Evolutionary conservation across 306 rosid species (phyloP).

Genomic region (Rosa chinensis): DNA sequence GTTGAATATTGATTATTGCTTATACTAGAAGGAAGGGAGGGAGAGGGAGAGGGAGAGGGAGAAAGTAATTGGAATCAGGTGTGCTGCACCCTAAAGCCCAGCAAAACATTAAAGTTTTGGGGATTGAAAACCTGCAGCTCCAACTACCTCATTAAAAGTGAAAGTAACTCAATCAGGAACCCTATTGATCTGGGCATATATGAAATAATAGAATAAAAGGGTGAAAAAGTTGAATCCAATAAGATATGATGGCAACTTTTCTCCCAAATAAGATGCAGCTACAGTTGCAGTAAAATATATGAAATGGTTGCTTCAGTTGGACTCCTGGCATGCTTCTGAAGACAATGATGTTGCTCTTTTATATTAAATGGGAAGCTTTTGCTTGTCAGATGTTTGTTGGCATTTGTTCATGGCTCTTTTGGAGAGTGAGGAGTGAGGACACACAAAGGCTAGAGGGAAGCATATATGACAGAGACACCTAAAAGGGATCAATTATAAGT

Average conservation of each 20-base stretch:
- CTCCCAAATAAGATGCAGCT: not conserved
- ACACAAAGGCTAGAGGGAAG: not conserved
- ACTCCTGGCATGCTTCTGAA: conserved; percentile 25
- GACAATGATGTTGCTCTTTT: not conserved
- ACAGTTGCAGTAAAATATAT: not conserved
- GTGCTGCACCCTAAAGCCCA: conserved; percentile 11
- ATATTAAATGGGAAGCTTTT: not conserved
- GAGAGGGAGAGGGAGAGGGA: not conserved
- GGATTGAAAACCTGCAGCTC: conserved; percentile 7
- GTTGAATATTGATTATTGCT: not conserved
- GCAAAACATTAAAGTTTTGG: conserved; percentile 16
- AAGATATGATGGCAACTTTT: not conserved
- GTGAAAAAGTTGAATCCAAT: not conserved
- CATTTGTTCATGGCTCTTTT: not conserved
- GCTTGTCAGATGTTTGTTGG: not conserved
- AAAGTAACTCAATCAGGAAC: not conserved
- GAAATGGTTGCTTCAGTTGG: conserved; percentile 1
- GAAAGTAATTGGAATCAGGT: conserved; percentile 13
- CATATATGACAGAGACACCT: not conserved
- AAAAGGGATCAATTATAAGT: not conserved
- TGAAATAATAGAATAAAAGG: not conserved
- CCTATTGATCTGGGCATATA: conserved; percentile 5
- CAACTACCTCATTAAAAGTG: conserved; percentile 12
- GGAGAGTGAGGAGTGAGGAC: not conserved
- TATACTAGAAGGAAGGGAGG: not conserved